Evolutionary conservation across 208 protist species (phyloP), one percentile per base, ranked within the genome.

Genomic region (Herpetomonas samuelpessoai): DNA sequence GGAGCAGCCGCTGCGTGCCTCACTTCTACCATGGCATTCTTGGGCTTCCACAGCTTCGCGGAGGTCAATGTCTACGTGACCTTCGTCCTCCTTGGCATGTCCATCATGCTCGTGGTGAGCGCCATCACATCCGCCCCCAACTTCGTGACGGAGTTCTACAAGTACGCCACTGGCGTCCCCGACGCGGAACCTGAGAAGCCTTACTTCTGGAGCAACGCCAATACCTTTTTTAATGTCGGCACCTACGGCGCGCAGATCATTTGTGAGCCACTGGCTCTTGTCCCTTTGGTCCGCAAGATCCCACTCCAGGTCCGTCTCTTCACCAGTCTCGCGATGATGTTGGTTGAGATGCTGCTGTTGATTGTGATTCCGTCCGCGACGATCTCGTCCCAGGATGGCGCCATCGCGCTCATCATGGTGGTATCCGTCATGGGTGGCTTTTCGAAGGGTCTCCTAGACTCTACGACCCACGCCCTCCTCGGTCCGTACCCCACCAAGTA

Each of bases 91-190:
- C 73, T 92, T 12, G 93, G 93, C 57, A 79, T 92, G 60, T 92
- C 86, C 27, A 83, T 88, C 54, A 76, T 97, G 71, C 88, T 97
- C 74, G 83, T 91, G 22, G 69, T 83, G 48, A 93, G 85, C 47
- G 75, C 83, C 29, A 84, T 96, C 47, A 92, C 90, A 18, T 84
- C 83, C 21, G 86, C 87, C 0, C 85, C 77, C 3, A 51, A 62
- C 18, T 97, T 94, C 65, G 76, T 95, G 47, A 71, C 57, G 28
- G 60, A 84, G 12, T 93, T 87, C 74, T 89, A 84, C 79, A 77
- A 79, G 60, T 93, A 79, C 51, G 79, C 83, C 25, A 80, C 82
- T 2, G 71, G 71, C 39, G 27, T 76, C 44, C 64, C 71, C 30
- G 59, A 88, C 27, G 76, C 73, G 14, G 65, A 59, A 26, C 25